Percentiles rank a stretch among this genome's conserved stretches.
These are phyloP conservation scores for Barnettozyma populi DNA, from an alignment of 805 yeast genomes.

Conservation along the genomic window DNA sequence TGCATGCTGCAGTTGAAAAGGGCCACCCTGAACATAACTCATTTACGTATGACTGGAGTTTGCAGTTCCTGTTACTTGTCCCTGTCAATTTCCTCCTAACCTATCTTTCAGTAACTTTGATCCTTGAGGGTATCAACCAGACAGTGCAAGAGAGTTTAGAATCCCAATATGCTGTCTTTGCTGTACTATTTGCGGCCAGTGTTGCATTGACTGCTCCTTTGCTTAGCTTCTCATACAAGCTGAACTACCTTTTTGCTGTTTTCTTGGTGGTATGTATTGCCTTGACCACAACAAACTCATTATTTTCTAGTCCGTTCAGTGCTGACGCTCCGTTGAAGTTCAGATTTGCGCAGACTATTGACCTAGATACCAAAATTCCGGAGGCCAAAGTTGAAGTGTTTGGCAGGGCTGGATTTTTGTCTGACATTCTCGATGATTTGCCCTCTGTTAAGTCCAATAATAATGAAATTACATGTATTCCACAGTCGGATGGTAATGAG, in stretches of 20 bases:
- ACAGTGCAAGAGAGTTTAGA: constrained; percentile 60
- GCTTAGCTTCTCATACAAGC: constrained; percentile 64
- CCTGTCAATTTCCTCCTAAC: constrained; percentile 59
- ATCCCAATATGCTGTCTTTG: constrained; percentile 36
- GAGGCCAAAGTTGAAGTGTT: constrained; percentile 37
- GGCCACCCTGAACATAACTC: constrained; percentile 28
- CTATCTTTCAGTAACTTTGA: constrained; percentile 44
- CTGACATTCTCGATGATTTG: constrained; percentile 46
- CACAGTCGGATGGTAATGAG: constrained; percentile 42
- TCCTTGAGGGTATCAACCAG: constrained; percentile 62
- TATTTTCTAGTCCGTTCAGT: constrained; percentile 53
- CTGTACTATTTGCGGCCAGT: constrained; percentile 30
- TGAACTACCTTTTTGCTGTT: constrained; percentile 46
- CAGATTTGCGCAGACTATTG: constrained; percentile 59
- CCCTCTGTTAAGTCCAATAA: constrained; percentile 51
- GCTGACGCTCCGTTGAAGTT: constrained; percentile 62
- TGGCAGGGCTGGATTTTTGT: constrained; percentile 48
- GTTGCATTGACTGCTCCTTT: constrained; percentile 43
- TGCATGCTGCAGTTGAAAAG: constrained; percentile 2
- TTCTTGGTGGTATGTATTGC: constrained; percentile 35
- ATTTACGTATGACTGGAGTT: constrained; percentile 72
- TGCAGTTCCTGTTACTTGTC: constrained; percentile 64
- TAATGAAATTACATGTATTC: constrained; percentile 30
- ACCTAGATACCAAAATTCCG: constrained; percentile 31
- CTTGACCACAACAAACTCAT: constrained; percentile 33